phyloP scores from a whole-genome alignment of 495 filamentous ascomycete genomes.

The Penicillium steckii region DNA sequence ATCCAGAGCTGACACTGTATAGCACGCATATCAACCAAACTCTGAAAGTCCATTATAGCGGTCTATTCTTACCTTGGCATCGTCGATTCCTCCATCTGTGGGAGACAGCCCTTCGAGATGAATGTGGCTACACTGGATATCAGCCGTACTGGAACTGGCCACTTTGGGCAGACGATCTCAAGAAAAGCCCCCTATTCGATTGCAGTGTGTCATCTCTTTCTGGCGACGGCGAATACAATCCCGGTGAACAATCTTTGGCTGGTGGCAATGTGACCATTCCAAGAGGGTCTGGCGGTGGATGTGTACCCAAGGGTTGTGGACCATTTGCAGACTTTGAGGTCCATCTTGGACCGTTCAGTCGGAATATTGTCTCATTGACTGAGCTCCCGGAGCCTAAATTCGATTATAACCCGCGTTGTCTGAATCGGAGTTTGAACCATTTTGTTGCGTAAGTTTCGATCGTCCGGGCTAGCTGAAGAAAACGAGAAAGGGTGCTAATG shows the following conservation, averaged over 20 bases:
- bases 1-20: slow-evolving; percentile 10
- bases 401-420: slow-evolving; percentile 59
- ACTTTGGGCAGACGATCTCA: slow-evolving; percentile 32
- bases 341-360: slow-evolving; percentile 49
- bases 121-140: slow-evolving; percentile 64
- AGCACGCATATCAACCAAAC: slow-evolving; percentile 52
- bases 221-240: slow-evolving; percentile 47
- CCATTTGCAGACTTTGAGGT: slow-evolving; percentile 52
- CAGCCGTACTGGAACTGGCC: slow-evolving; percentile 57
- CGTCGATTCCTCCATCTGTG: slow-evolving; percentile 59
- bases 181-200: slow-evolving; percentile 45
- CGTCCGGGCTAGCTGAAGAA: too few relatives aligned
- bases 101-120: slow-evolving; percentile 62
- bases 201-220: slow-evolving; percentile 40
- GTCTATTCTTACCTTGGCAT: slow-evolving; percentile 64
- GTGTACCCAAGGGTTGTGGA: slow-evolving; percentile 46
- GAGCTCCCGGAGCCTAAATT: slow-evolving; percentile 27
- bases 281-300: slow-evolving; percentile 61
- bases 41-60: slow-evolving; percentile 30
- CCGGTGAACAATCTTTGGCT: slow-evolving; percentile 23
- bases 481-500: too few relatives aligned
- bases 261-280: slow-evolving; percentile 25
- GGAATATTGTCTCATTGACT: slow-evolving; percentile 12
- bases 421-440: slow-evolving; percentile 60
- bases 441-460: slow-evolving; percentile 9